A percentile compares a stretch with the other conserved stretches of the same genome.
phyloP scores from a whole-genome alignment of 768 basidiomycete genomes.

The Tephrocybe rancida region DNA sequence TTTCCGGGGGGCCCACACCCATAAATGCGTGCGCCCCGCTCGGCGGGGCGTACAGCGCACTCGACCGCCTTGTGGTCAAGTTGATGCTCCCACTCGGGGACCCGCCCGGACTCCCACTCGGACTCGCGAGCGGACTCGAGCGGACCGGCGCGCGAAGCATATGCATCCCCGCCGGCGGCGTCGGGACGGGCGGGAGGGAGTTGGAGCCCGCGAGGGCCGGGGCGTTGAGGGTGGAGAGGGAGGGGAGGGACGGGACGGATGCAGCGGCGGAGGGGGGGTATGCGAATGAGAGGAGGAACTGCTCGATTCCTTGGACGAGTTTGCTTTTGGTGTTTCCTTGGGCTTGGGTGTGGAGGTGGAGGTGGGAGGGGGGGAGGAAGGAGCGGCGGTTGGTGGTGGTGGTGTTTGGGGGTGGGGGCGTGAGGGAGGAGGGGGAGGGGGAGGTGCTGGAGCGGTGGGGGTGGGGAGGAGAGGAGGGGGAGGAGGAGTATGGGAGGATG shows the following conservation, averaged over 20 bases:
- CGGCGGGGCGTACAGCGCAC: too few species aligned
- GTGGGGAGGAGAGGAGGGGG: neutral
- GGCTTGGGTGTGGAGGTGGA: neutral
- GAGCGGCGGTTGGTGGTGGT: neutral
- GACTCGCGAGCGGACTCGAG: neutral
- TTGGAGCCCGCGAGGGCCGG: neutral
- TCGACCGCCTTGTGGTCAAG: too few species aligned
- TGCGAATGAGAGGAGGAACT: slow-evolving; percentile 37
- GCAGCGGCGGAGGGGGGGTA: slow-evolving; percentile 24
- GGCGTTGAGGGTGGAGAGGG: neutral
- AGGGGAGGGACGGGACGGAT: slow-evolving; percentile 2
- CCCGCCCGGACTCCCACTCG: neutral
- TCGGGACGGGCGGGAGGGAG: neutral
- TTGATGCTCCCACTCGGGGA: too few species aligned
- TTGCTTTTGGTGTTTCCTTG: slow-evolving; percentile 22
- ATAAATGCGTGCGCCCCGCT: too few species aligned
- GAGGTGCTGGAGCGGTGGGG: neutral
- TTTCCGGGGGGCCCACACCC: too few species aligned
- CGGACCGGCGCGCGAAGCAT: neutral
- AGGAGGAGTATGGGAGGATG: slow-evolving; percentile 24
- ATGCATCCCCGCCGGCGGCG: neutral
- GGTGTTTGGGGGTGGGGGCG: neutral
- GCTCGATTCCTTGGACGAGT: slow-evolving; percentile 39
- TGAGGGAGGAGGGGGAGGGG: neutral
- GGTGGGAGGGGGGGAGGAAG: neutral